Conservation (phyloP, 805 yeast genomes). For the Metschnikowia cerradonensis region DNA sequence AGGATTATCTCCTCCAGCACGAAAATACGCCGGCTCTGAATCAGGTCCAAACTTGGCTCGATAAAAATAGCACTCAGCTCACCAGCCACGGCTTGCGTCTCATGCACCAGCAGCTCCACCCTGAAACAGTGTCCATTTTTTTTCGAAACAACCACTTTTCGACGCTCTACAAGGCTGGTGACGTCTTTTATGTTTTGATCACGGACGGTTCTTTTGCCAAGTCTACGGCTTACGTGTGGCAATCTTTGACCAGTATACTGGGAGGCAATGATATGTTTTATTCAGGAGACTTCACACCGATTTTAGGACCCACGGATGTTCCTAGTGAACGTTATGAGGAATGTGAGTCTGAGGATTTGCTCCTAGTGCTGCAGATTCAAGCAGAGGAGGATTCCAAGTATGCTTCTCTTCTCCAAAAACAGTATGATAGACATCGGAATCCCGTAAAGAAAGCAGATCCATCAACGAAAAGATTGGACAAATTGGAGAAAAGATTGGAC, state of each 20-base stretch:
- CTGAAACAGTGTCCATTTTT: constrained; percentile 61
- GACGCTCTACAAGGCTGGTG: constrained; percentile 55
- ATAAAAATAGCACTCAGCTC: constrained; percentile 67
- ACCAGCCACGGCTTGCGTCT: constrained; percentile 60
- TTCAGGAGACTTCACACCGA: constrained; percentile 60
- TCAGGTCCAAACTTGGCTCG: constrained; percentile 39
- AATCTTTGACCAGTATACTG: constrained; percentile 58
- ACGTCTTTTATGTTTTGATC: constrained; percentile 56
- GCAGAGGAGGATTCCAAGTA: constrained; percentile 53
- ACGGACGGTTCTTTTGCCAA: constrained; percentile 66
- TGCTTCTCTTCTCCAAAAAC: constrained; percentile 44
- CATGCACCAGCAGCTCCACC: constrained; percentile 41
- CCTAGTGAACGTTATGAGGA: constrained; percentile 4
- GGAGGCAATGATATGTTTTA: constrained; percentile 71
- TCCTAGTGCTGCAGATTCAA: constrained; percentile 45
- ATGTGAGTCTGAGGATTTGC: constrained; percentile 13
- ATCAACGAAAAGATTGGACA: too few relatives aligned
- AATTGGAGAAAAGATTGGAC: too few relatives aligned
- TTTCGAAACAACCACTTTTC: constrained; percentile 89
- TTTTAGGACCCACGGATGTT: constrained; percentile 23
- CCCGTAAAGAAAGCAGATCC: background rate
- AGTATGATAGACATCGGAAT: constrained; percentile 17
- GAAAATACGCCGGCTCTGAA: constrained; percentile 13
- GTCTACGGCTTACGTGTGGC: constrained; percentile 65
- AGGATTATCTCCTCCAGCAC: constrained; percentile 44